Base-by-base conservation (phyloP, 768 basidiomycete species). In the Podaxis carcinomalis region DNA sequence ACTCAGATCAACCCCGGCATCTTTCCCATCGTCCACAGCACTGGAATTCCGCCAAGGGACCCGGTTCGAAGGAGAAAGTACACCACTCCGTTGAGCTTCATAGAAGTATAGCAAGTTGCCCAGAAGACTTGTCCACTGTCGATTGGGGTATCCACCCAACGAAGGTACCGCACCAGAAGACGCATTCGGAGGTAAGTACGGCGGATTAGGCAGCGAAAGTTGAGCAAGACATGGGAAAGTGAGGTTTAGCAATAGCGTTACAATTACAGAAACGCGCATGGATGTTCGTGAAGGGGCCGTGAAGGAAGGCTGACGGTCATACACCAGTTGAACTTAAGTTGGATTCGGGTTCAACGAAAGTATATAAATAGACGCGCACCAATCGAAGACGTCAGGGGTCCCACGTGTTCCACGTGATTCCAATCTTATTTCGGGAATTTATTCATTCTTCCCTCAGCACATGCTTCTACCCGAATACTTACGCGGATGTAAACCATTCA, bases 1-100 rank as follows among this genome's bases (percentile, higher is more conserved):
- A 35, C 80, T 85, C 56, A 97, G 74, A 70, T 98, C 90, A 14
- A 93, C 68, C 4, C 80, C 80, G 36, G 79, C 86, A 64, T 93
- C 89, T 61, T 78, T 72, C 13, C 94, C 95, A 73, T 98, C 95
- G 37, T 84, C 75, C 23, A 88, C 66, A 16, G 85, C 83, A 67
- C 91, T 93, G 59, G 88, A 82, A 67, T 97, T 97, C 56, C 95
- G 79, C 95, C 95, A 98, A 25, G 82, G 69, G 1, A 95, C 92
- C 42, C 95, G 82, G 62, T 91, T 92, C 3, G 77, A 77, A 11
- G 74, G 67, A 0, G 88, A 82, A 14, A 96, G 80, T 46, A 78
- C 78, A 14, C 95, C 95, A 57, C 90, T 91, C 19, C 95, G 80
- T 68, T 97, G 95, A 1, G 88, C 93, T 63, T 97, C 95, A 68